Base-by-base conservation (phyloP, 768 basidiomycete genomes). In the Galerina marginata region DNA sequence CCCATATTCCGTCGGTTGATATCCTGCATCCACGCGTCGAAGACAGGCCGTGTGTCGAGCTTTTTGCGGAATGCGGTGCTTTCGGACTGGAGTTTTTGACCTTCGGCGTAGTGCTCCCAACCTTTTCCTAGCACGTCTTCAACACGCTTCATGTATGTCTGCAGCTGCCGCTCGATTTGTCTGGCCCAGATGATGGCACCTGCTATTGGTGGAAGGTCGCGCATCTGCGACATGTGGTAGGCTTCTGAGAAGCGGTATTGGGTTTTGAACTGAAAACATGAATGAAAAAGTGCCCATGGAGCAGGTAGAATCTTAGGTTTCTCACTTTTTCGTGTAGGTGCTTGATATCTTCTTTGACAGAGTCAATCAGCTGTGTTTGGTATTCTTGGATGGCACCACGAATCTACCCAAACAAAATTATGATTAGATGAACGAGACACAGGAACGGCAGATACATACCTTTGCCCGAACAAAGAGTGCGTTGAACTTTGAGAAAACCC, bases 31-130 rank as follows among this genome's bases (percentile, higher is more conserved):
- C 97, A 99, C 0, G 96, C 96, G 0, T 98, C 96, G 72, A 89
- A 99, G 10, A 99, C 91, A 0, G 94, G 92, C 9, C 89, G 83
- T 0, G 96, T 97, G 71, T 99, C 95, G 49, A 99, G 89, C 76
- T 99, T 99, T 75, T 92, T 93, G 47, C 94, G 88, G 85, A 99
- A 99, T 0, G 94, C 91, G 4, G 86, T 79, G 47, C 87, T 90
- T 74, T 99, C 97, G 29, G 90, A 89, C 68, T 98, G 95, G 1
- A 99, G 89, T 68, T 95, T 96, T 75, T 98, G 95, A 6, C 97
- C 97, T 69, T 99, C 97, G n/a, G 96, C 96, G 67, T 99, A 99
- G 60, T 95, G 87, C 70, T 98, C 96, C 96, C 97, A 99, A 6
- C 95, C 96, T 74, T 95, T 96, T 5, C 96, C 92, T 7, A 99